A percentile compares a stretch with the other conserved stretches of the same genome.
Evolutionary conservation across 73 alveolate genomes (phyloP).

Genomic region (Paramecium pentaurelia): DNA sequence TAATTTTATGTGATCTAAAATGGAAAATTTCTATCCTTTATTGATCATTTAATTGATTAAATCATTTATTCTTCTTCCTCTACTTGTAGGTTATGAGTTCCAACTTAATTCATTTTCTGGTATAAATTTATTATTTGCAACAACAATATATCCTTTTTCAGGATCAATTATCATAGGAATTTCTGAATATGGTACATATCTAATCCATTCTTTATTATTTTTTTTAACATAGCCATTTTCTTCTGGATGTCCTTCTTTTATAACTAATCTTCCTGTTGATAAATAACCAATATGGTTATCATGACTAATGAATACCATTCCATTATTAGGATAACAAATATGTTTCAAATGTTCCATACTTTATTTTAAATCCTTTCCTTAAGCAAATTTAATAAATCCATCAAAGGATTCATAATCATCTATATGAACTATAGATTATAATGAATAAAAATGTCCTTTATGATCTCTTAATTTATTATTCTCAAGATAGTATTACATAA

Average conservation of each 20-base stretch:
- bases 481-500: slow-evolving; percentile 40
- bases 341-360: slow-evolving; percentile 36
- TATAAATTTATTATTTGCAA: slow-evolving; percentile 47
- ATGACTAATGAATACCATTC: slow-evolving; percentile 39
- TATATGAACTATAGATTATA: slow-evolving; percentile 29
- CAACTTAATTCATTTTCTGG: slow-evolving; percentile 48
- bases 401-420: slow-evolving; percentile 52
- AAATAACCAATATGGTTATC: slow-evolving; percentile 56
- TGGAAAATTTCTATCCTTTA: slow-evolving; percentile 23
- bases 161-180: slow-evolving; percentile 47
- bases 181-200: slow-evolving; percentile 9
- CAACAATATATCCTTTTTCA: slow-evolving; percentile 42
- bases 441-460: slow-evolving; percentile 31
- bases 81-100: slow-evolving; percentile 38
- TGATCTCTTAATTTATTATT: not conserved
- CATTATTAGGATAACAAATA: slow-evolving; percentile 35
- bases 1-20: not conserved
- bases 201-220: slow-evolving; percentile 2
- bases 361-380: not conserved
- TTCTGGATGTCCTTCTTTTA: slow-evolving; percentile 49
- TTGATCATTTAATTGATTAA: not conserved
- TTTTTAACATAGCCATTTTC: not conserved
- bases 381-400: slow-evolving; percentile 27
- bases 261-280: slow-evolving; percentile 47
- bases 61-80: slow-evolving; percentile 52